A percentile compares a stretch with the other conserved stretches of the same genome.
phyloP scores from a whole-genome alignment of 2,329 filamentous ascomycete species.

The Raffaelea albimanens region DNA sequence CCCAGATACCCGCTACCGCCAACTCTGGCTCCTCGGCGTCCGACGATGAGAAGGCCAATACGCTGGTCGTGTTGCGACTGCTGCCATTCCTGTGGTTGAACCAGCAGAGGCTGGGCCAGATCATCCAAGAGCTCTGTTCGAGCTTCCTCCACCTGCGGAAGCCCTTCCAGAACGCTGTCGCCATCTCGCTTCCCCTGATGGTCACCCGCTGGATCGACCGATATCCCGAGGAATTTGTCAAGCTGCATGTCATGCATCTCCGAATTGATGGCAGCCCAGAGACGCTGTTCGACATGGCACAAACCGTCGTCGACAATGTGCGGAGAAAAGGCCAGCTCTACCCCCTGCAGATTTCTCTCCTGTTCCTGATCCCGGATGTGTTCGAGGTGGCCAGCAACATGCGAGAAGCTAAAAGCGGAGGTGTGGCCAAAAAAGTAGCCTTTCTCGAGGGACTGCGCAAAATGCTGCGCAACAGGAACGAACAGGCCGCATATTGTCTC shows the following conservation, averaged over 20 bases:
- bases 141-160: constrained; percentile 59
- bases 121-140: constrained; percentile 58
- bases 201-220: constrained; percentile 59
- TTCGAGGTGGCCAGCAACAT: constrained; percentile 62
- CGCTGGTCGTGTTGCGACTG: constrained; percentile 47
- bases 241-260: constrained; percentile 49
- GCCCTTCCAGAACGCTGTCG: constrained; percentile 53
- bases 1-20: constrained; percentile 28
- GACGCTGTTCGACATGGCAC: constrained; percentile 60
- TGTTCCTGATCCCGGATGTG: constrained; percentile 58
- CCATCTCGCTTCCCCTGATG: constrained; percentile 51
- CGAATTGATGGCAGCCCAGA: constrained; percentile 57
- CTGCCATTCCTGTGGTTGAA: constrained; percentile 58
- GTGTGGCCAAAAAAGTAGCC: constrained; percentile 55
- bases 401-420: constrained; percentile 51
- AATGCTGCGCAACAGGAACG: constrained; percentile 52
- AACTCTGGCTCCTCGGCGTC: constrained; percentile 23
- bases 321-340: constrained; percentile 46
- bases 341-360: constrained; percentile 52
- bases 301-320: constrained; percentile 49
- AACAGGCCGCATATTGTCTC: constrained; percentile 57
- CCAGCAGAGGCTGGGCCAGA: constrained; percentile 46
- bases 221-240: constrained; percentile 55
- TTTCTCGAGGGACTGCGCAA: constrained; percentile 57
- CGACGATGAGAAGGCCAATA: constrained; percentile 39